phyloP scores from a whole-genome alignment of 2,329 filamentous ascomycete genomes.

The Pezicula carpinea region DNA sequence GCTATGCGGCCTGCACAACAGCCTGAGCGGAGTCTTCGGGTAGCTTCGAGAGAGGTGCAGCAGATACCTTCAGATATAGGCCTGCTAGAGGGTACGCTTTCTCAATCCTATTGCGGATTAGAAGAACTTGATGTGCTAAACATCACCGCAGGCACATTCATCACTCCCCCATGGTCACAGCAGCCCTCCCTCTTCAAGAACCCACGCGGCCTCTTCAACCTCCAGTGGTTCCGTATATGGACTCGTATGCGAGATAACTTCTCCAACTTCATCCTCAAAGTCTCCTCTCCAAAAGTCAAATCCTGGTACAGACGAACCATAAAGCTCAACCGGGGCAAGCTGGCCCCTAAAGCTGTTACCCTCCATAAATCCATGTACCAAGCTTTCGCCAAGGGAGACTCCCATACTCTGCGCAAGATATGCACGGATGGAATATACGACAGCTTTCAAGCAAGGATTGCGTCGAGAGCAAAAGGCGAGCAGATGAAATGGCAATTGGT shows the following conservation, averaged over 20 bases:
- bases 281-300: constrained; percentile 12
- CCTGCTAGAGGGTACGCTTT: constrained; percentile 18
- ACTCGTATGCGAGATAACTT: constrained; percentile 18
- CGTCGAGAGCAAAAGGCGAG: constrained; percentile 41
- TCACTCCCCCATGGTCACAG: constrained; percentile 28
- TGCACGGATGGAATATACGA: constrained; percentile 49
- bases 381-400: constrained; percentile 56
- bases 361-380: constrained; percentile 59
- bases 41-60: constrained; percentile 9
- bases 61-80: constrained; percentile 21
- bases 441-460: constrained; percentile 49
- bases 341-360: constrained; percentile 49
- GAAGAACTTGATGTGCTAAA: constrained; percentile 18
- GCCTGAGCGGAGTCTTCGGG: constrained; percentile 12
- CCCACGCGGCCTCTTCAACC: constrained; percentile 18
- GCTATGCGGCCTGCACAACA: not conserved
- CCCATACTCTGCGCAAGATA: constrained; percentile 42
- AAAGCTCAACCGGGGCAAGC: constrained; percentile 36
- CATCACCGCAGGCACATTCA: constrained; percentile 28
- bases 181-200: constrained; percentile 24
- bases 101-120: constrained; percentile 10
- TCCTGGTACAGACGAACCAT: constrained; percentile 26
- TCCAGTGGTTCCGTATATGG: constrained; percentile 25
- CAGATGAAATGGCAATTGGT: constrained; percentile 50
- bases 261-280: constrained; percentile 14